These are phyloP conservation scores for Lycium ferocissimum DNA, from an alignment of 257 asterid genomes.

Conservation along the genomic window DNA sequence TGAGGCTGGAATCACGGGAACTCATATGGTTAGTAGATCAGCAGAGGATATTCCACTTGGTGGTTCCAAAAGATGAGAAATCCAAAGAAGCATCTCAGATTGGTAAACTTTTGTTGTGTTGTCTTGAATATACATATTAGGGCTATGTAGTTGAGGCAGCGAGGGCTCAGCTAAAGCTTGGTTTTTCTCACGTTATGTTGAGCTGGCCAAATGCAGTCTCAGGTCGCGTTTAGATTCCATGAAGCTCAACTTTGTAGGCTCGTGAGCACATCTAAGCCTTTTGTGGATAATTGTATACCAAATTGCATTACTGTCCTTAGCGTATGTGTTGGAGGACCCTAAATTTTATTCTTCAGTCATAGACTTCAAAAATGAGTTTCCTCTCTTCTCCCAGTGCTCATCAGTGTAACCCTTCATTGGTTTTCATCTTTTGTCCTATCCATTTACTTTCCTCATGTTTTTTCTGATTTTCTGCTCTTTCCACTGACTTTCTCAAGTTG, in stretches of 20 bases:
- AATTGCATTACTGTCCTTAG: not conserved
- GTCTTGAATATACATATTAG: not conserved
- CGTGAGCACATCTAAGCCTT: not conserved
- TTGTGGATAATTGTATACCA: conserved; percentile 1
- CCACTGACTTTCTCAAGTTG: not conserved
- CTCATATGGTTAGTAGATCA: not conserved
- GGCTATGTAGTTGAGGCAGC: not conserved
- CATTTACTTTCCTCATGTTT: conserved; percentile 16
- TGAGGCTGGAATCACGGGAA: conserved; percentile 1
- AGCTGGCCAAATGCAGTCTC: not conserved
- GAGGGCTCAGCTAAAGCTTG: not conserved
- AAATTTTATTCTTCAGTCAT: not conserved
- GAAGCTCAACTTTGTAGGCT: not conserved
- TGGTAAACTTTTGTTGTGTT: conserved; percentile 24
- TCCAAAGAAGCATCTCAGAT: not conserved
- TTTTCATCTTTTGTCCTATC: not conserved
- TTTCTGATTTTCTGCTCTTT: not conserved
- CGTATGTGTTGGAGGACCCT: conserved; percentile 12
- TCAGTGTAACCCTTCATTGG: conserved; percentile 16
- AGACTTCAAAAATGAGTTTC: not conserved
- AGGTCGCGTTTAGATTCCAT: not conserved
- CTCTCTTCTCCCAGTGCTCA: conserved; percentile 20
- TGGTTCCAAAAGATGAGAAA: not conserved
- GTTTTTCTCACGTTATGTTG: conserved; percentile 37
- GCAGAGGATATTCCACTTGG: not conserved